Base-by-base conservation (phyloP, 306 rosid genomes). In the Cicer pinnatifidum region DNA sequence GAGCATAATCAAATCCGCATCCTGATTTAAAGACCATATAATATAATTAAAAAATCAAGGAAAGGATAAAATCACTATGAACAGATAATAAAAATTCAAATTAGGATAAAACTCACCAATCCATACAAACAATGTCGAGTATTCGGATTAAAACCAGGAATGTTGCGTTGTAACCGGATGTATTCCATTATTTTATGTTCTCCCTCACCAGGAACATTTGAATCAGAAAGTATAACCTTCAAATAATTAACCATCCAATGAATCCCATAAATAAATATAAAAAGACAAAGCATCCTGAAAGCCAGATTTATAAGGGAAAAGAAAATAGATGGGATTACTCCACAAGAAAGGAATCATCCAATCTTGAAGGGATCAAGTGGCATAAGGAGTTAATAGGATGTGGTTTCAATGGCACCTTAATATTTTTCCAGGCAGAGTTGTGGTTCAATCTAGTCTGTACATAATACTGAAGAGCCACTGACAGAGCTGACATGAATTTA, bases 141-240 rank as follows among this genome's bases (percentile, higher is more conserved):
- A 75, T 94, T 91, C 50, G 96, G 99, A 85, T 94, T 82, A 57
- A 86, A 94, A 48, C 99, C 97, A 50, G 86, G 87, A 69, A 88
- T 82, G 82, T 85, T 83, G 59, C 97, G 92, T 67, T 91, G 97
- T 72, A 19, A 76, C 56, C 97, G 92, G 61, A 94, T 91, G 70
- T 91, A 94, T 71, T 86, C 78, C 88, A 94, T 94, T 75, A 91
- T 86, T 87, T 94, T 94, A 83, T 94, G 99, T 75, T 94, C 95
- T 69, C 99, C 99, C 89, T 94, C 99, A 2, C 99, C 99, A 65
- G 91, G 93, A 58, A 84, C 96, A 62, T 94, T 94, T 47, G 99
- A 84, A 88, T 94, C 99, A 86, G 99, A 91, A 84, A 94, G 95
- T 77, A 91, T 89, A 86, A 89, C 99, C 99, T 94, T 94, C 88